Base-by-base conservation (phyloP, 2,329 filamentous ascomycete species). In the Hypoxylon sp. region DNA sequence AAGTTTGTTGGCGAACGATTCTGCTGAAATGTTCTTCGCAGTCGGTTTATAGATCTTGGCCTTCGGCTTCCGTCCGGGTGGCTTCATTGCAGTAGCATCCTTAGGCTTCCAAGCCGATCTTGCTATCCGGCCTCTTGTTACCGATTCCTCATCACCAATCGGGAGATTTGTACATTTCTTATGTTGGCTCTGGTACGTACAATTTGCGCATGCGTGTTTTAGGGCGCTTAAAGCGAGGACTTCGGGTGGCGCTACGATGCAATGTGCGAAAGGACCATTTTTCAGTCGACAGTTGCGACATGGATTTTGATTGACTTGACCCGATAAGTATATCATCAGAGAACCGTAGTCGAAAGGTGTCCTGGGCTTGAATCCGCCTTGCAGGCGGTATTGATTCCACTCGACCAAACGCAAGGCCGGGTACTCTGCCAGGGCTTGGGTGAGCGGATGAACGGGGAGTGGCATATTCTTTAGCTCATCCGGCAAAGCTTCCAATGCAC, bases 141-240 rank as follows among this genome's bases (percentile, higher is more conserved):
- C 55, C 50, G 65, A 58, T 48, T 76, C 74, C 29, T 73, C 69
- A 21, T 74, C 67, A 2, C 72, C 44, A 17, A 76, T 72, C 15
- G 75, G 74, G 1, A 71, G 71, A 39, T 76, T 76, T 19, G 73
- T 74, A 62, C 75, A 77, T 58, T 72, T 74, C 57, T 69, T 75
- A 57, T 77, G 74, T 63, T 75, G 73, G 15, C 73, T 74, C 52
- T 77, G 75, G 37, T 77, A 77, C 1, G 73, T 76, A 69, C 76
- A 77, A 42, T 76, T 77, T 11, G 75, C 74, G n/a, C 76, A 77
- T 8, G 72, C 75, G 46, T 77, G 75, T 48, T 60, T 68, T n/a
- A 76, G 31, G 19, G 51, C 65, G 44, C 72, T 74, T 31, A 70
- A 42, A 1, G 72, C 72, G 8, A 77, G 62, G 10, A 77, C 73